Percentiles rank a stretch among this genome's conserved stretches.
Conservation (phyloP, 805 yeast genomes). For the Pichia sporocuriosa region DNA sequence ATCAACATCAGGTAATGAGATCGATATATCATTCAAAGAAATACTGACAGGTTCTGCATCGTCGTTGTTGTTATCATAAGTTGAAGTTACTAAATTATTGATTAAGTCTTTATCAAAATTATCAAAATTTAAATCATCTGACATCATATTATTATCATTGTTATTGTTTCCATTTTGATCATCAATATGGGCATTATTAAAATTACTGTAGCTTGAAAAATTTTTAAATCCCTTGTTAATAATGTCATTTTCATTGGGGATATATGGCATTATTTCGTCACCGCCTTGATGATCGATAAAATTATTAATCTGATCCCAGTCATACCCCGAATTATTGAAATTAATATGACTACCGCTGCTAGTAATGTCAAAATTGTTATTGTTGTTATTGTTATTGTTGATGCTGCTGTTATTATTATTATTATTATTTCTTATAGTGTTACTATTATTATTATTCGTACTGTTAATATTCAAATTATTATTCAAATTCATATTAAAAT, state of each 20-base stretch:
- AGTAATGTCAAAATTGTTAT: not conserved
- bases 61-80: not conserved
- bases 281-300: too few species aligned
- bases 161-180: not conserved
- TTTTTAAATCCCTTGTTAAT: too few species aligned
- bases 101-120: slow-evolving; percentile 1
- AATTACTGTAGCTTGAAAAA: too few species aligned
- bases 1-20: too few species aligned
- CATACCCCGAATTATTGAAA: not conserved
- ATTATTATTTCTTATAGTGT: not conserved
- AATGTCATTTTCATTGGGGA: not conserved
- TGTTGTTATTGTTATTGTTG: not conserved
- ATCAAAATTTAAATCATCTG: not conserved
- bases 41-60: too few species aligned
- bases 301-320: not conserved
- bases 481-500: not conserved
- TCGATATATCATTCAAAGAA: too few species aligned
- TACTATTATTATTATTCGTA: slow-evolving; percentile 2
- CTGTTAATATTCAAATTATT: not conserved
- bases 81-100: not conserved
- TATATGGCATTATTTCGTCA: too few species aligned
- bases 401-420: not conserved
- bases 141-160: not conserved
- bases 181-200: not conserved
- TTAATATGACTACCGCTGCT: slow-evolving; percentile 6